These are phyloP conservation scores for Corniculantispora saksenae DNA, from an alignment of 2,329 filamentous ascomycete species.

Conservation along the genomic window DNA sequence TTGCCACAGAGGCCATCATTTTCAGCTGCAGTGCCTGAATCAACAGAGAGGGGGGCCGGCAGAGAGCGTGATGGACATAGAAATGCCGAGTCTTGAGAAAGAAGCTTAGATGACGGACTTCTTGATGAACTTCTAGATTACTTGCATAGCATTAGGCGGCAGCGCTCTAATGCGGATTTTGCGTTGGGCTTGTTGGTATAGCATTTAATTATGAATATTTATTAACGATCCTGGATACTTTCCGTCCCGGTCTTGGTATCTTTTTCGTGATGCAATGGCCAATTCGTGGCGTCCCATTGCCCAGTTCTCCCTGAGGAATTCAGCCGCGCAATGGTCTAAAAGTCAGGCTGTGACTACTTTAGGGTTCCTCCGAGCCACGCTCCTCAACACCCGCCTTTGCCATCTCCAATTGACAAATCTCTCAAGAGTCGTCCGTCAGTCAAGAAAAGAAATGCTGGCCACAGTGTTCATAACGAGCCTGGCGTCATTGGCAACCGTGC, in stretches of 20 bases:
- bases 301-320: too few relatives aligned
- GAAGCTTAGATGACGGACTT: conserved; percentile 1
- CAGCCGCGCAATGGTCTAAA: too few relatives aligned
- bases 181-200: neutral
- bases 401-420: too few relatives aligned
- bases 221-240: neutral
- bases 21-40: neutral
- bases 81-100: conserved; percentile 7
- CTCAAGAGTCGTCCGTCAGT: too few relatives aligned
- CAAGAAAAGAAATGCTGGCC: too few relatives aligned
- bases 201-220: neutral
- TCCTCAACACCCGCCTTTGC: too few relatives aligned
- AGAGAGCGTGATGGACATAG: neutral
- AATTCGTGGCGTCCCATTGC: too few relatives aligned
- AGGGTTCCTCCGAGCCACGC: too few relatives aligned
- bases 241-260: neutral
- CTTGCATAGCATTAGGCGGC: neutral
- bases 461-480: too few relatives aligned
- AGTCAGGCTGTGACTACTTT: too few relatives aligned
- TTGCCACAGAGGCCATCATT: neutral
- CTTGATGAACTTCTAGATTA: neutral
- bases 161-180: neutral
- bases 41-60: neutral
- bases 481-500: neutral
- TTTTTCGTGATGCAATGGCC: neutral